A percentile compares a stretch with the other conserved stretches of the same genome.
Conservation (phyloP, 148 eudicot species). For the Arctostaphylos glauca region DNA sequence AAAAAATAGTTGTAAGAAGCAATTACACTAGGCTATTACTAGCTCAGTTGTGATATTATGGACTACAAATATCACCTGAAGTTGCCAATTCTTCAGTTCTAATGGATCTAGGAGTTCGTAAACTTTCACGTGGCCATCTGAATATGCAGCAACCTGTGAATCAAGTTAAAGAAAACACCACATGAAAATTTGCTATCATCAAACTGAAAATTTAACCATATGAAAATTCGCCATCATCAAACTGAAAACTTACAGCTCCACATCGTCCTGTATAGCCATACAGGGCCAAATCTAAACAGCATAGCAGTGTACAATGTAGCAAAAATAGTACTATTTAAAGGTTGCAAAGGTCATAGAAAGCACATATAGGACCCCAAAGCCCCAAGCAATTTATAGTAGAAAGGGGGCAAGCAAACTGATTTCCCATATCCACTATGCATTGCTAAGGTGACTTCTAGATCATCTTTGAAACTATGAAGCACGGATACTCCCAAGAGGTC, state of each 20-base stretch:
- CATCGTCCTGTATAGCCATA: neutral
- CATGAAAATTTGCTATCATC: neutral
- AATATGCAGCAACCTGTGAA: constrained; percentile 74
- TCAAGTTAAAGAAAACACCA: constrained; percentile 5
- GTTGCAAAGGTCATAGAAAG: neutral
- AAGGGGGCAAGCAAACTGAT: neutral
- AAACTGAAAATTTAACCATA: neutral
- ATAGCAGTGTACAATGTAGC: neutral
- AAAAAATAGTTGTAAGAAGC: too few relatives aligned
- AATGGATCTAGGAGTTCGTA: constrained; percentile 73
- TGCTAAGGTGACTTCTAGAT: neutral
- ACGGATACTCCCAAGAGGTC: too few relatives aligned
- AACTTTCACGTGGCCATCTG: constrained; percentile 80
- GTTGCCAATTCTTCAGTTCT: constrained; percentile 85
- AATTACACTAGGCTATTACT: too few relatives aligned
- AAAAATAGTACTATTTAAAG: neutral
- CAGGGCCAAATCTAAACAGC: neutral
- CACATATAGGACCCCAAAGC: neutral
- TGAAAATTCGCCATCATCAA: neutral
- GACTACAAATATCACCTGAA: constrained; percentile 59
- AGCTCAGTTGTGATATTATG: neutral
- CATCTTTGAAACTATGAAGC: neutral
- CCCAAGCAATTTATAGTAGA: neutral
- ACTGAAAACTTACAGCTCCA: neutral
- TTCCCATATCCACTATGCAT: neutral